Evolutionary conservation across 805 yeast genomes (phyloP), one percentile per base, ranked within the genome.

Genomic region (Ogataea thermomethanolica): DNA sequence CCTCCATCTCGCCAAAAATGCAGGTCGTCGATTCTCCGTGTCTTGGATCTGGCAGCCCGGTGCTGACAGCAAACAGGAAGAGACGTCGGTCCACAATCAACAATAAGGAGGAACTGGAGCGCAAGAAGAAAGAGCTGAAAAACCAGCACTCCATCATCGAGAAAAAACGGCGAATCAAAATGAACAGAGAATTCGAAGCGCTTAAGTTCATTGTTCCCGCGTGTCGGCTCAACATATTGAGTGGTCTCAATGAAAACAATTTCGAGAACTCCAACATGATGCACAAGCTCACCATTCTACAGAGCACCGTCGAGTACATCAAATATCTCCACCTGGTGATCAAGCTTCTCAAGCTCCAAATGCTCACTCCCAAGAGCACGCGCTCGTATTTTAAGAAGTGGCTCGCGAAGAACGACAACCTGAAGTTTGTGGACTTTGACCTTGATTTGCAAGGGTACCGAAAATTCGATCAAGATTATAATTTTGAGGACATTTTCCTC

Each of bases 131-230:
- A 36, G 78, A 76, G 31, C 66, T 76, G 30, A 76, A 73, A 49
- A 66, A 71, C 8, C 79, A 80, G 11, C 95, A 86, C 58, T 80
- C 89, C 2, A 79, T 83, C 29, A 86, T 86, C 44, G 95, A 86
- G 59, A 82, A 86, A 54, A 75, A 85, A 51, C 70, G 95, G 50
- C 66, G 95, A 45, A 74, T 81, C 37, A 83, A 84, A 55, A 83
- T 86, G 70, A 86, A 86, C 59, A 67, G 89, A 39, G 93, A 86
- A 60, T 86, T 84, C 56, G 93, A 84, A 56, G 87, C 90, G 1
- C 70, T 86, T 48, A 83, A 85, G 56, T 79, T 73, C 53, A 61
- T 86, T 37, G 79, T 86, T 12, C 95, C 95, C 1, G 89, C 91
- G 9, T 85, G 95, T 57, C 67, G 89, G 35, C 67, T 71, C 24